Percentiles rank a stretch among this genome's conserved stretches.
Conservation (phyloP, 1,284 basidiomycete genomes). For the Puccinia sorghi region DNA sequence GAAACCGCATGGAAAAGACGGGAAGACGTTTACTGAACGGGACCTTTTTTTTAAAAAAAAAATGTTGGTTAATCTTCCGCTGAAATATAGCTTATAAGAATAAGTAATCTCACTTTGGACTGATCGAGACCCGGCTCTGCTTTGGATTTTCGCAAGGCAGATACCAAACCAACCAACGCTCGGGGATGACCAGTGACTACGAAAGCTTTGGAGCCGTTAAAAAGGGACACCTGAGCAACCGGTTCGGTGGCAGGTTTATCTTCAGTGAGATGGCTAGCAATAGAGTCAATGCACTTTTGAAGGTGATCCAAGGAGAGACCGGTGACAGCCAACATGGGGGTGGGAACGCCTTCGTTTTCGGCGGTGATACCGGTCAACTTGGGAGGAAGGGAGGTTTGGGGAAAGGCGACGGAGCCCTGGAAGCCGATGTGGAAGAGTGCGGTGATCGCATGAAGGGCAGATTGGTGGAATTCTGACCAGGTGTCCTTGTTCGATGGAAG, state of each 20-base stretch:
- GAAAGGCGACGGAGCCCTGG: constrained; percentile 67
- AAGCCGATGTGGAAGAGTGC: constrained; percentile 35
- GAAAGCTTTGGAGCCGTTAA: constrained; percentile 87
- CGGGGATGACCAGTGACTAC: constrained; percentile 91
- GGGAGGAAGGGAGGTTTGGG: constrained; percentile 86
- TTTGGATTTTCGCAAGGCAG: constrained; percentile 81
- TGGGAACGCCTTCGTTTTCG: constrained; percentile 88
- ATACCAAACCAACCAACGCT: constrained; percentile 90
- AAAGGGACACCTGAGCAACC: constrained; percentile 68
- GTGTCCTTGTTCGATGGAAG: background rate
- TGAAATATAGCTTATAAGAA: background rate
- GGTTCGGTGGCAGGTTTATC: constrained; percentile 70
- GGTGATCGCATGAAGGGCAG: constrained; percentile 23
- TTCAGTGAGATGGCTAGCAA: background rate
- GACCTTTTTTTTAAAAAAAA: constrained; percentile 56
- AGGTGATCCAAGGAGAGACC: constrained; percentile 68
- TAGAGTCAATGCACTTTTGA: constrained; percentile 62
- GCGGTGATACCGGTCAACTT: constrained; percentile 80
- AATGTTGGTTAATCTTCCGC: background rate
- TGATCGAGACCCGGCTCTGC: constrained; percentile 86
- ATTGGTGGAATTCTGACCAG: constrained; percentile 23
- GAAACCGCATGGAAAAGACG: constrained; percentile 87
- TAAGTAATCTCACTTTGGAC: constrained; percentile 65
- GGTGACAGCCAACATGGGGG: constrained; percentile 87
- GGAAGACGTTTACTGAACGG: constrained; percentile 93